Evolutionary conservation across 1,139 yeast species (phyloP), one percentile per base, ranked within the genome.

Genomic region (Saccharomyces pastorianus): DNA sequence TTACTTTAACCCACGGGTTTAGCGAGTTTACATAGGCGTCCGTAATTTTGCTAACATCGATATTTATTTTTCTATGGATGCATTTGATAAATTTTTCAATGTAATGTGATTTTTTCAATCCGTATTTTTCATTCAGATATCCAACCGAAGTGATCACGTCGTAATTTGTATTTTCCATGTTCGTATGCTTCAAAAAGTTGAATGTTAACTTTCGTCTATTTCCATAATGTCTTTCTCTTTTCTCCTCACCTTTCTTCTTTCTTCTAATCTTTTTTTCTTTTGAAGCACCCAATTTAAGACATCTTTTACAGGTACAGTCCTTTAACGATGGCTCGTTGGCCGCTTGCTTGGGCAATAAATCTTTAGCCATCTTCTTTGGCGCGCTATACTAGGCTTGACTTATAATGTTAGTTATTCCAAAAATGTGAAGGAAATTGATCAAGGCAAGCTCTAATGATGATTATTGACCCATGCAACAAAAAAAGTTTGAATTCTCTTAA

Each of bases 91-190:
- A 68, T 31, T 63, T 62, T 31, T 60, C 62, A 46, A 68, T 66
- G 51, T 65, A 67, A 52, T 61, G 64, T 9, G 64, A 61, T 49
- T 64, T 65, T 28, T 65, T 61, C 31, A 66, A 57, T 7, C 71
- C 71, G 52, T 66, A 68, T 49, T 67, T 67, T 38, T 62, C 64
- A 47, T 62, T 64, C 47, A 68, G 53, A 53, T 67, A 68, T 29
- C 61, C 62, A 34, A 64, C 62, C 1, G 71, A 67, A 1, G 70
- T 67, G 26, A 68, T 65, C 42, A 62, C 54, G 46, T 62, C 63
- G 55, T 67, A 68, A 44, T 61, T 61, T 5, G 68, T 64, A 14
- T 64, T 67, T 34, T 64, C 60, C 5, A 62, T 48, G 7, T 64
- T 55, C 64, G 67, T 51, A 20, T 47, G 48, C 26, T 29, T 48